Evolutionary conservation across 1,284 basidiomycete genomes (phyloP), one percentile per base, ranked within the genome.

Genomic region (Omphalotus olearius): DNA sequence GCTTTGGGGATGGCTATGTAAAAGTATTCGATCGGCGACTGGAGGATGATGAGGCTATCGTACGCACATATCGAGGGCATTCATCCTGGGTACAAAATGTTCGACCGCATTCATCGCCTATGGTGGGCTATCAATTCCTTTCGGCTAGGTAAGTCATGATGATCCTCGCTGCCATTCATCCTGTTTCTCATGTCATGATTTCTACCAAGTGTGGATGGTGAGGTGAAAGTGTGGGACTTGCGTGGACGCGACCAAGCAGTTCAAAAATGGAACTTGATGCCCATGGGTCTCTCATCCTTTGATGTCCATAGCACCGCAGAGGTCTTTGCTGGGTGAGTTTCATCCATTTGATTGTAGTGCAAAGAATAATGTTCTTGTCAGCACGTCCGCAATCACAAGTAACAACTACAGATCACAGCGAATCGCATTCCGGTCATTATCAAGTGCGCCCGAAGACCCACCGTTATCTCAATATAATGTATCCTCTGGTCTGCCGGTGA

Each of bases 171-270:
- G n/a, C 39, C 16, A 37, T 39, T 43, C 6, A n/a, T 20, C 39
- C 18, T 30, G 36, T 6, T 46, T 10, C 10, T 37, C 3, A 26
- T 9, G 6, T 13, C 46, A 20, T 37, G 39, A 20, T 37, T 30
- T 36, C 43, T 53, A 46, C 45, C 17, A 55, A 98, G 95, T 63
- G 71, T 93, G 66, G 89, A 93, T 62, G 97, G 97, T 1, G 86
- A 93, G 60, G 87, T 98, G 39, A 87, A 91, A 58, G 70, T 98
- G 30, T 99, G 95, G 90, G 97, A 99, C 66, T 75, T 93, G 37
- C 85, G 97, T 51, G 78, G 81, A 4, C 70, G 82, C 3, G 81
- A 87, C 45, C 67, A 68, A 35, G 79, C 91, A 7, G 62, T 83
- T 7, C 75, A 85, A 51, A 79, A 80, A 41, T 86, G 89, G 73